Conservation (phyloP, 345 rosid species). For the Citrus sp. region DNA sequence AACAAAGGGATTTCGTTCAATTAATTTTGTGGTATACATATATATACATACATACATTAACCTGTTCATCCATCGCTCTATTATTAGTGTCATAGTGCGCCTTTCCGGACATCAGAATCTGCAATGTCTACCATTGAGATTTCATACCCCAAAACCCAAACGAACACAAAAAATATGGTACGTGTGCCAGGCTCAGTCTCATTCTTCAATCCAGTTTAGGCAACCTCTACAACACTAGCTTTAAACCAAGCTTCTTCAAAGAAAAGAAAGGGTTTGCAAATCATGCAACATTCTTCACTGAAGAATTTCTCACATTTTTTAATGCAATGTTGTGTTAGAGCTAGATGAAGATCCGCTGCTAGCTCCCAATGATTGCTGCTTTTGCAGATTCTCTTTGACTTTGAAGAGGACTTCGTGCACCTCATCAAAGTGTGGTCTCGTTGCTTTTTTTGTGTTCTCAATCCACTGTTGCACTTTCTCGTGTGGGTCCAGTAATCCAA, state of each 20-base stretch:
- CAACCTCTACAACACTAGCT: background rate
- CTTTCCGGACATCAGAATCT: background rate
- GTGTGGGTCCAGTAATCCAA: slow-evolving; percentile 49
- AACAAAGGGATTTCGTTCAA: too few relatives aligned
- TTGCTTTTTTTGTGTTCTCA: slow-evolving; percentile 59
- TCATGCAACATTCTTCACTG: background rate
- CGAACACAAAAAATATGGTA: background rate
- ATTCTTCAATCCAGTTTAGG: background rate
- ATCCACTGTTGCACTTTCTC: slow-evolving; percentile 79
- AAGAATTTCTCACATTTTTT: slow-evolving; percentile 34
- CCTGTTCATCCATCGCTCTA: too few relatives aligned
- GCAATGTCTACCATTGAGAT: background rate
- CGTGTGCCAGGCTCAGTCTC: background rate
- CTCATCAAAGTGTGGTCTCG: slow-evolving; percentile 73
- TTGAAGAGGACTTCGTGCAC: slow-evolving; percentile 51
- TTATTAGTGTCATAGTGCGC: background rate
- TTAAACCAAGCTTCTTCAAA: background rate
- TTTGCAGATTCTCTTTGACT: slow-evolving; percentile 16
- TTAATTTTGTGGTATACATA: too few relatives aligned
- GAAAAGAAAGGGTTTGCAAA: background rate
- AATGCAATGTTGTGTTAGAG: slow-evolving; percentile 27
- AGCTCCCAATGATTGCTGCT: slow-evolving; percentile 15
- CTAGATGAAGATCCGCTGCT: slow-evolving; percentile 20
- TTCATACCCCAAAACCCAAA: too few relatives aligned
- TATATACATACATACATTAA: too few relatives aligned